Conservation (phyloP, 2,329 filamentous ascomycete genomes). For the Biscogniauxia mediterranea region DNA sequence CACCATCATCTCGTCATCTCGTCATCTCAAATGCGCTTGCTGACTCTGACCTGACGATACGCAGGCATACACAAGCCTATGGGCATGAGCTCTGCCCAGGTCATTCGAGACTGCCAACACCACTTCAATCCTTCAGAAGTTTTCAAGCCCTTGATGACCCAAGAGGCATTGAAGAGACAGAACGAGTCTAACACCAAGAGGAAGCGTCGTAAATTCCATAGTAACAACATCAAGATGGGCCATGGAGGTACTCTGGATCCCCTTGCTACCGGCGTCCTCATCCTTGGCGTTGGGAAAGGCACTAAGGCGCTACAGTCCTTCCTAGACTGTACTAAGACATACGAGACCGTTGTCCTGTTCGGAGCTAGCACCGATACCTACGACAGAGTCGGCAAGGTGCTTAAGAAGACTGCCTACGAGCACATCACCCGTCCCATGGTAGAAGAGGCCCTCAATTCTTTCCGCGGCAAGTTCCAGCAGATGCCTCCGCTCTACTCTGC, state of each 20-base stretch:
- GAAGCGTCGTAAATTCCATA: conserved; percentile 55
- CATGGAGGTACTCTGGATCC: conserved; percentile 96
- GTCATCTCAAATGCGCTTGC: background rate
- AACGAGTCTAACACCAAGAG: conserved; percentile 57
- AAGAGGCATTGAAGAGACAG: conserved; percentile 55
- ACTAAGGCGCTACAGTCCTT: conserved; percentile 82
- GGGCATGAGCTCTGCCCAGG: conserved; percentile 83
- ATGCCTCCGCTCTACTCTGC: conserved; percentile 91
- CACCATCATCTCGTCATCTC: background rate
- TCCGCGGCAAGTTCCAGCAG: conserved; percentile 83
- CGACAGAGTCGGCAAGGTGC: conserved; percentile 79
- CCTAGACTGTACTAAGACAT: conserved; percentile 85
- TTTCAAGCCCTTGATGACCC: conserved; percentile 75
- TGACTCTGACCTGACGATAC: conserved; percentile 4
- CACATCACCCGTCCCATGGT: conserved; percentile 79
- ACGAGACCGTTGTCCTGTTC: conserved; percentile 86
- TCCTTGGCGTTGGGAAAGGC: conserved; percentile 81
- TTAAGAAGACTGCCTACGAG: conserved; percentile 71
- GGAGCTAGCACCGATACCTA: conserved; percentile 92
- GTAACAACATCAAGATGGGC: conserved; percentile 75
- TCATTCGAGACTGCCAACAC: conserved; percentile 81
- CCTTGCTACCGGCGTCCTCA: conserved; percentile 87
- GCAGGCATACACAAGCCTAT: conserved; percentile 78
- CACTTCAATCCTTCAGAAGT: conserved; percentile 78
- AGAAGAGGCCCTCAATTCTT: conserved; percentile 70